Base-by-base conservation (phyloP, 495 filamentous ascomycete genomes). In the Xylaria scruposa region DNA sequence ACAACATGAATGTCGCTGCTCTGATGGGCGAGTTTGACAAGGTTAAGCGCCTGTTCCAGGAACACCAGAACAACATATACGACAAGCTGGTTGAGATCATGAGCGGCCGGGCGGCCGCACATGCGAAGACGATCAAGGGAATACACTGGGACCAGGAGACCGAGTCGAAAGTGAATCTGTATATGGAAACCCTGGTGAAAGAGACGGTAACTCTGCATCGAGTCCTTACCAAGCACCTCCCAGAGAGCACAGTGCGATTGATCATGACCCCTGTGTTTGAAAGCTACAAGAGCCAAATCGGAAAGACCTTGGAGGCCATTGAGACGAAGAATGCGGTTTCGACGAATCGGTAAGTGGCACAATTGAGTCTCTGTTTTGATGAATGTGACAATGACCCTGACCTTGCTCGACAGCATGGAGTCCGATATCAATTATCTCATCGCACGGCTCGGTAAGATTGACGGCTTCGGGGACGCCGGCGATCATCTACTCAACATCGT, bases 21-120 rank as follows among this genome's bases (percentile, higher is more conserved):
- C 78, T 94, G 36, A 92, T 97, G 85, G 90, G 88, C 44, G 96
- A 98, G 75, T 98, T 97, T 72, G 96, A 98, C 81, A 97, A 94
- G 84, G 91, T 97, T 67, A 91, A 92, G 73, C 88, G 96, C 47
- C 85, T 93, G 8, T 95, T 91, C 74, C 93, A 97, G 76, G 96
- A 99, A 76, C 96, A 98, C 79, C 96, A 98, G 77, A 89, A 89
- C 42, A 93, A 89, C 72, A 98, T 98, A 68, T 93, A 97, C 76
- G 94, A 97, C 66, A 99, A 99, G 78, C 84, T 99, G 0, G 92
- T 97, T 19, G 94, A 97, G 70, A 98, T 99, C 71, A 98, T 98
- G 95, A 90, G 90, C 60, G 90, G 89, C 15, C 89, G 96, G 1
- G 92, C 92, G 8, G 81, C 88, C 2, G 82, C 88, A 0, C 94